phyloP scores from a whole-genome alignment of 106 monocot species.

The Amphibolis antarctica region DNA sequence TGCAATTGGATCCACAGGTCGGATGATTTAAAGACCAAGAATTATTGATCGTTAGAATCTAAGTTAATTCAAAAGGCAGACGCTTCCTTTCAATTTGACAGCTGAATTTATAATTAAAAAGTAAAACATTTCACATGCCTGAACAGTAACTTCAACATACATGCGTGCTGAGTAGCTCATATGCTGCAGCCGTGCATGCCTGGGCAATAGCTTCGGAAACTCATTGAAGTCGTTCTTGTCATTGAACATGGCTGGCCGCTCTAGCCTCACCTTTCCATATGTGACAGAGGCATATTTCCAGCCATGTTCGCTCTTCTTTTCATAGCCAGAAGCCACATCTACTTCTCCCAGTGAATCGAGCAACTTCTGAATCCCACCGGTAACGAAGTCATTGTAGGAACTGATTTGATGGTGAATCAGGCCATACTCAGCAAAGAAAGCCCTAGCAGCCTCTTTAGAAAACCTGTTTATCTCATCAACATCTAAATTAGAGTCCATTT shows the following conservation, averaged over 20 bases:
- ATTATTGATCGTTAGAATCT: too few relatives aligned
- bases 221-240: constrained; percentile 27
- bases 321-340: constrained; percentile 63
- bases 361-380: constrained; percentile 56
- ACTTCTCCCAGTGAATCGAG: constrained; percentile 73
- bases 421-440: constrained; percentile 71
- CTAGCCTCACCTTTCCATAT: constrained; percentile 64
- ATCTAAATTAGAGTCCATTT: constrained; percentile 12
- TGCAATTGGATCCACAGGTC: too few relatives aligned
- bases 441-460: constrained; percentile 52
- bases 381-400: constrained; percentile 74
- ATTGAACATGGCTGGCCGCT: constrained; percentile 62
- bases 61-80: background rate
- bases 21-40: too few relatives aligned
- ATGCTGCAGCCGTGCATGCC: constrained; percentile 79
- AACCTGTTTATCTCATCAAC: constrained; percentile 36
- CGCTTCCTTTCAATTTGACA: background rate
- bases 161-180: constrained; percentile 77
- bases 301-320: constrained; percentile 41
- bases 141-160: constrained; percentile 55
- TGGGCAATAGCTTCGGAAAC: constrained; percentile 50
- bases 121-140: constrained; percentile 26
- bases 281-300: constrained; percentile 62
- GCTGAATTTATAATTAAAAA: background rate
- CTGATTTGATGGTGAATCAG: constrained; percentile 82